Evolutionary conservation across 345 rosid species (phyloP), one percentile per base, ranked within the genome.

Genomic region (Mercurialis annua): DNA sequence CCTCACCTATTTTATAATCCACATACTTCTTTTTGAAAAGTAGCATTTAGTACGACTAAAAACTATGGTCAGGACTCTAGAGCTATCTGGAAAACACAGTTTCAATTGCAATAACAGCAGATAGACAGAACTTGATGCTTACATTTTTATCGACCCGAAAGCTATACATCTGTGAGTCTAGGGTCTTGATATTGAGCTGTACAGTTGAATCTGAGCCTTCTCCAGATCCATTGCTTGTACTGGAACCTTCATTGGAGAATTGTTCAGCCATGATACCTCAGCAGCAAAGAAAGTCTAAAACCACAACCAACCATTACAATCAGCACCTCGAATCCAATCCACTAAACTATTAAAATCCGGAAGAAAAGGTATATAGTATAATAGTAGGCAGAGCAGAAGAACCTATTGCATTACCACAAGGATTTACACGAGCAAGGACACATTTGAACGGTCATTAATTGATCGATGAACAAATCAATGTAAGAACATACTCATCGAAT

Each of bases 151-250:
- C 77, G 67, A 84, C 96, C 66, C 66, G 78, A 72, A 94, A 89
- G 73, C 80, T 81, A 65, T 77, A 81, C 23, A 83, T 82, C 75
- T 74, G 89, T 14, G 99, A 94, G 68, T 92, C 97, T 47, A 91
- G 70, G 10, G 99, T 94, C 85, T 91, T 94, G 76, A 91, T 74
- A 73, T 85, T 90, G 64, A 94, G 81, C 87, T 87, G 88, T 36
- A 94, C 66, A 62, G 67, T 71, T 71, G 90, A 73, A 67, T 87
- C 84, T 4, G 87, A 82, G 66, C 76, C 72, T 52, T 81, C 86
- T 21, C 79, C 89, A 23, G 87, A 61, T 54, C 34, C 67, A 76
- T 61, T 77, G 77, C 77, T 77, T 70, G 77, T 71, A 73, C 83
- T 79, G 15, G 94, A 78, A 75, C 89, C 81, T 71, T 81, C 86